A percentile compares a stretch with the other conserved stretches of the same genome.
Conservation (phyloP, 805 yeast species). For the Candida nitratophila region DNA sequence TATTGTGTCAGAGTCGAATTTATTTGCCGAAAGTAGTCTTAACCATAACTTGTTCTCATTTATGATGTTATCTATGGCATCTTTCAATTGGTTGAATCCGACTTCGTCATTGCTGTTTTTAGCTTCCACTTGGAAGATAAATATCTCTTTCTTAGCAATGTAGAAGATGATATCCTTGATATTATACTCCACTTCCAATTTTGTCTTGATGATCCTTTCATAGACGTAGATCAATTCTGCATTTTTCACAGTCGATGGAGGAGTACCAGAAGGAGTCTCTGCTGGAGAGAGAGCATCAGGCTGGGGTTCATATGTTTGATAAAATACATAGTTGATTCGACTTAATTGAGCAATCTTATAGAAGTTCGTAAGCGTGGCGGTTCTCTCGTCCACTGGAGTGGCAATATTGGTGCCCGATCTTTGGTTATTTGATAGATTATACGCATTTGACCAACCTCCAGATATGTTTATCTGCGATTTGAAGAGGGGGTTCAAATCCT, state of each 20-base stretch:
- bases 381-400: conserved; percentile 7
- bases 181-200: conserved; percentile 20
- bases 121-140: conserved; percentile 22
- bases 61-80: conserved; percentile 25
- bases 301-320: conserved; percentile 17
- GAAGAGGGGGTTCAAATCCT: conserved; percentile 18
- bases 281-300: background rate
- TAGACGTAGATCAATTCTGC: conserved; percentile 21
- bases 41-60: conserved; percentile 18
- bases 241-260: background rate
- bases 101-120: conserved; percentile 7
- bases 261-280: background rate
- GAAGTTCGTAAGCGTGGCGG: conserved; percentile 21
- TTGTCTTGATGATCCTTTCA: conserved; percentile 18
- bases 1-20: conserved; percentile 20
- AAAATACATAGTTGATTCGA: conserved; percentile 24
- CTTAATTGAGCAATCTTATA: conserved; percentile 20
- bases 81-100: conserved; percentile 23
- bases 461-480: conserved; percentile 4
- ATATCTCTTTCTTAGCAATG: conserved; percentile 24
- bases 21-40: conserved; percentile 19
- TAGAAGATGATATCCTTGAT: conserved; percentile 22
- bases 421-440: background rate
- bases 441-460: background rate
- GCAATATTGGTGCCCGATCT: background rate